A percentile compares a stretch with the other conserved stretches of the same genome.
These are phyloP conservation scores for Fusarium sp. DNA, from an alignment of 2,329 filamentous ascomycete genomes.

Conservation along the genomic window DNA sequence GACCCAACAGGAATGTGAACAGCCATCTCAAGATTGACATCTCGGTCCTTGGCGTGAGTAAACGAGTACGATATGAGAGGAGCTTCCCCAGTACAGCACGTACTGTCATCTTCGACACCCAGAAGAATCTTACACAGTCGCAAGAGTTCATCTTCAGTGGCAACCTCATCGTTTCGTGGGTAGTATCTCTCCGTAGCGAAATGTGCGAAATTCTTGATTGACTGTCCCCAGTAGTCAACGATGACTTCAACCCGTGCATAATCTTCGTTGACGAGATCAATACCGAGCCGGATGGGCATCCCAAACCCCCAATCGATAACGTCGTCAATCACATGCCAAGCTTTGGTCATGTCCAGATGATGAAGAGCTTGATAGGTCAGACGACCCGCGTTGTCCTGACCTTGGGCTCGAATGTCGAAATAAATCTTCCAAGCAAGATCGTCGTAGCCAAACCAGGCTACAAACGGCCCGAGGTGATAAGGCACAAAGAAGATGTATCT, in stretches of 20 bases:
- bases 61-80: neutral
- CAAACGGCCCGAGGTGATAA: neutral
- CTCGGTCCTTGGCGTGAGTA: neutral
- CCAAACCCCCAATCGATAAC: neutral
- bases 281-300: neutral
- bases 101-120: neutral
- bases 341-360: neutral
- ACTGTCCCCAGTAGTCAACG: neutral
- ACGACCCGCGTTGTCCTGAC: neutral
- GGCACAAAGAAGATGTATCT: neutral
- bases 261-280: neutral
- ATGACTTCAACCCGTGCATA: neutral
- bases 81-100: neutral
- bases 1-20: neutral
- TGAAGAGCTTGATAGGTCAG: neutral
- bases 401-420: neutral
- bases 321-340: neutral
- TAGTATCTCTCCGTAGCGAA: neutral
- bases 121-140: neutral
- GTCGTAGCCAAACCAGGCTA: neutral
- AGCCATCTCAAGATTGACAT: neutral
- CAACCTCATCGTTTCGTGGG: neutral
- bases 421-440: neutral
- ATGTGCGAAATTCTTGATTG: neutral
- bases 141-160: neutral